Evolutionary conservation across 371 early-diverging fungal genomes (phyloP), one percentile per base, ranked within the genome.

Genomic region (Mortierella sp.): DNA sequence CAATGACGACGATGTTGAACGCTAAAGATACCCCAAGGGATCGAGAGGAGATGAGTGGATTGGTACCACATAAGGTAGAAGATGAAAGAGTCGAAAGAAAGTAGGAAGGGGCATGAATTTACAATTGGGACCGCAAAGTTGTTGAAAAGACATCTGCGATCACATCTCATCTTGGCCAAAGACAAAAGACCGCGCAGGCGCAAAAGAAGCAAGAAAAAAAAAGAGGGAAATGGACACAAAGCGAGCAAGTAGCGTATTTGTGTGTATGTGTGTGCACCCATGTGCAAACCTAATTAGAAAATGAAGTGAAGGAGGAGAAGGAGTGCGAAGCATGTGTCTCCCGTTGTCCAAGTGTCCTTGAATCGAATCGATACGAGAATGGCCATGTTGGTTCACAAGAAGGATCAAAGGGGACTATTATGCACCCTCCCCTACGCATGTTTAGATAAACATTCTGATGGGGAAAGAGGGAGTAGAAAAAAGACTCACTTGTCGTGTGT

Each of bases 241-340:
- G 11, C 50, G 24, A n/a, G n/a, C 47, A n/a, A 5, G 47, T 22
- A n/a, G n/a, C 22, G 8, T 47, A 19, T 19, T 19, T 45, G 45
- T 45, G 26, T 19, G 22, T 4, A 50, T 50, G 9, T 19, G 37
- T 58, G 58, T 34, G 58, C 31, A 19, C 58, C 58, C 37, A 34
- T 58, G 58, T 58, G 58, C 37, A 58, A 58, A 58, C 58, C 22
- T 58, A 58, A 58, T 34, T 58, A 58, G 24, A 7, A 50, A 24
- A n/a, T n/a, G n/a, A n/a, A n/a, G n/a, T n/a, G n/a, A 50, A 50
- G n/a, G 8, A n/a, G 24, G n/a, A 8, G 50, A n/a, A 5, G n/a
- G 22, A 55, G 55, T 4, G 29, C 29, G 55, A 55, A 55, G 55
- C 55, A 55, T 31, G 16, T 55, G 55, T 55, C 55, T 31, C 11